Percentiles rank a stretch among this genome's conserved stretches.
phyloP scores from a whole-genome alignment of 1,139 yeast species.

The Yamadazyma jaroonii region DNA sequence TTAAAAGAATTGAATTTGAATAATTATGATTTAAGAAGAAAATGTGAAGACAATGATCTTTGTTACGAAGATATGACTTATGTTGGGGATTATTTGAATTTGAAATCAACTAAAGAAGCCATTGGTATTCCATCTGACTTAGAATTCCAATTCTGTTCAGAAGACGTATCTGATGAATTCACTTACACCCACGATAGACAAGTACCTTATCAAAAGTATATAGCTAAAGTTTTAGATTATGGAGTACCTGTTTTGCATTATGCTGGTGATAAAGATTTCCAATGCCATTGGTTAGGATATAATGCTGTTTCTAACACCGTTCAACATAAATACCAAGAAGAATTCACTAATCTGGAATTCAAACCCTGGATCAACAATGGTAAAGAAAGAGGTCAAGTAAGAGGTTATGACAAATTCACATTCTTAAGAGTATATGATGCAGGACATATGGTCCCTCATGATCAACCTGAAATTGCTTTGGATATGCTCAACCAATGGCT shows the following conservation, averaged over 20 bases:
- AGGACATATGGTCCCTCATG: slow-evolving; percentile 78
- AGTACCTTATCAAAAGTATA: slow-evolving; percentile 63
- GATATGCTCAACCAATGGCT: slow-evolving; percentile 83
- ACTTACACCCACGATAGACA: slow-evolving; percentile 57
- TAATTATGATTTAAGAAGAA: slow-evolving; percentile 64
- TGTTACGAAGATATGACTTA: slow-evolving; percentile 61
- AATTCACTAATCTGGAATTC: slow-evolving; percentile 25
- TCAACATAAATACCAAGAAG: slow-evolving; percentile 26
- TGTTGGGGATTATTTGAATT: slow-evolving; percentile 58
- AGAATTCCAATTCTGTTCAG: slow-evolving; percentile 53
- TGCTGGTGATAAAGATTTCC: slow-evolving; percentile 40
- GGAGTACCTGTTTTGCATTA: slow-evolving; percentile 39
- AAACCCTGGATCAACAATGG: slow-evolving; percentile 42
- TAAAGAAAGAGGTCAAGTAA: slow-evolving; percentile 57
- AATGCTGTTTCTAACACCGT: slow-evolving; percentile 34
- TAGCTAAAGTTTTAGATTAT: slow-evolving; percentile 55
- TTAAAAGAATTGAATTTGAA: slow-evolving; percentile 60
- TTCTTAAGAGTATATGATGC: slow-evolving; percentile 64
- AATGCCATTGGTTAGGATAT: slow-evolving; percentile 42
- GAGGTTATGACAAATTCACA: slow-evolving; percentile 52
- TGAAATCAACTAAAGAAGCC: slow-evolving; percentile 56
- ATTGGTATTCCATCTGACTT: slow-evolving; percentile 59
- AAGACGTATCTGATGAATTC: slow-evolving; percentile 55
- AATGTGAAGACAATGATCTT: slow-evolving; percentile 48
- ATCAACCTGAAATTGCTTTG: slow-evolving; percentile 72